Evolutionary conservation across 1,139 yeast species (phyloP), one percentile per base, ranked within the genome.

Genomic region (Yamadazyma blattariae): DNA sequence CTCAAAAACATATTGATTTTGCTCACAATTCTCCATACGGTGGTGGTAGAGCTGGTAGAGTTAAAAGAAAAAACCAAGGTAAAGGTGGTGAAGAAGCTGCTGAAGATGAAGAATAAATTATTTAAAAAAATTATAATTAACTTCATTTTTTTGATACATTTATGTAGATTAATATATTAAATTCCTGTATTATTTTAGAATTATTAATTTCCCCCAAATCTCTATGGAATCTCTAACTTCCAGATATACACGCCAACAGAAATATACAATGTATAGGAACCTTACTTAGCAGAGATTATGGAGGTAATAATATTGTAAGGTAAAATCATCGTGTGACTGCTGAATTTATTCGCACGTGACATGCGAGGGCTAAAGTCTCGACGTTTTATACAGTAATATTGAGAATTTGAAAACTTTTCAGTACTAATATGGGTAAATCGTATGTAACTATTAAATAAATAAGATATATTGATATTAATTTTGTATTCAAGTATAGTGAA

Each of bases 21-120:
- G 95, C 98, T 62, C 84, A 90, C 70, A 88, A 87, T 72, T 92
- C 98, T 56, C 98, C 99, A 74, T 92, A 87, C 88, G 98, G 98
- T 71, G 98, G 98, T 79, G 98, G 97, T 61, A 92, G 98, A 80
- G 94, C 98, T 60, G 99, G 99, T 73, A 94, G 98, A 82, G 96
- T 88, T 64, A 94, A 94, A 84, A 89, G 98, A 87, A 90, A 80
- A 79, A 81, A 85, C 82, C 86, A 83, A 70, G 82, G 74, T 67
- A 82, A 78, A 70, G 45, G 44, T 30, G 70, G 65, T 50, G 81
- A 67, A 56, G 78, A 64, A 53, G 89, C 66, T 46, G 92, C 67
- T 48, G 94, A 75, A 58, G 75, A 67, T 49, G 94, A 80, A 48
- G 77, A 74, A 63, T 75, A 77, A 72, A 61, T 60, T 49, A 50